Conservation (phyloP, 371 early-diverging fungal species). For the Catenaria anguillulae region DNA sequence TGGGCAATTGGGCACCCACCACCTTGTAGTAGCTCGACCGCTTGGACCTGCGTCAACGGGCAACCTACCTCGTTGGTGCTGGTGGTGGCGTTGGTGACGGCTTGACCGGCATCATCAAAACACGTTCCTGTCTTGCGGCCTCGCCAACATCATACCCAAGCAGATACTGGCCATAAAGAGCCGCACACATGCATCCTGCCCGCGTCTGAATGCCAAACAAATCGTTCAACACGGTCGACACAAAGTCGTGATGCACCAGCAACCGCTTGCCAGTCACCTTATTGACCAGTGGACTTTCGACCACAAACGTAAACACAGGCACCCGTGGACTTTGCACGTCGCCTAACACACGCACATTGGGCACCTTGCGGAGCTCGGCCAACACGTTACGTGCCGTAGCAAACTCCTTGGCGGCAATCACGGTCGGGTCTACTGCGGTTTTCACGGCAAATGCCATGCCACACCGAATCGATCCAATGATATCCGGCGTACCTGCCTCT, state of each 20-base stretch:
- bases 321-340: neutral
- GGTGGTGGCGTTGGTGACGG: too few species aligned
- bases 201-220: slow-evolving; percentile 12
- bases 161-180: too few species aligned
- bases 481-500: slow-evolving; percentile 13
- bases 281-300: too few species aligned
- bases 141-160: too few species aligned
- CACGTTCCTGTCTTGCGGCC: too few species aligned
- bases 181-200: slow-evolving; percentile 8
- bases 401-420: neutral
- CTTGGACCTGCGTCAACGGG: too few species aligned
- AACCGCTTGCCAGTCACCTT: too few species aligned
- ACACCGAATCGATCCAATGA: slow-evolving; percentile 10
- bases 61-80: too few species aligned
- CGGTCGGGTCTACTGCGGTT: neutral
- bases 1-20: too few species aligned
- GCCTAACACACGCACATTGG: slow-evolving; percentile 9
- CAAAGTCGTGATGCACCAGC: slow-evolving; percentile 11
- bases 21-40: too few species aligned
- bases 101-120: too few species aligned
- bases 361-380: neutral
- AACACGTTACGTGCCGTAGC: neutral
- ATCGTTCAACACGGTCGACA: slow-evolving; percentile 9
- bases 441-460: slow-evolving; percentile 12
- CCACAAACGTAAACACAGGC: slow-evolving; percentile 10